Conservation (phyloP, 768 basidiomycete species). For the Kondoa malvinella region DNA sequence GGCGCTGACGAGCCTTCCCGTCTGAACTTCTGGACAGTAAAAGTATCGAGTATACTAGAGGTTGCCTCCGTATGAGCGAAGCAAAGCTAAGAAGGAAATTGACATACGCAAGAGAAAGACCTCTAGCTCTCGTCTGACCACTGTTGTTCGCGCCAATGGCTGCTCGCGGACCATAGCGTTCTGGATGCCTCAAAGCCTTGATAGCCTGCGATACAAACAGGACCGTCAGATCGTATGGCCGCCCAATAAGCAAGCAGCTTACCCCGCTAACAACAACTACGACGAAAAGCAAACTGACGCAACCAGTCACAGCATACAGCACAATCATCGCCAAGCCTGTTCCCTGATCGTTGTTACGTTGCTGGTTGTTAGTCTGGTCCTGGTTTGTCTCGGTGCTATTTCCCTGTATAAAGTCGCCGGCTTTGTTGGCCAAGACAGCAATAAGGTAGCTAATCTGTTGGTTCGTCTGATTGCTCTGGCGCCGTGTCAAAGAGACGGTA, state of each 20-base stretch:
- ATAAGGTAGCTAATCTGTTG: too few relatives aligned
- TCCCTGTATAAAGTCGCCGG: conserved; percentile 42
- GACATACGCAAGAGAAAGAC: conserved; percentile 78
- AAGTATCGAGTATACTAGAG: conserved; percentile 87
- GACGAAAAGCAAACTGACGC: conserved; percentile 68
- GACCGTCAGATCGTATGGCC: conserved; percentile 35
- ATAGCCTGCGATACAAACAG: conserved; percentile 39
- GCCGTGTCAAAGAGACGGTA: too few relatives aligned
- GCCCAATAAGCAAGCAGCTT: not conserved
- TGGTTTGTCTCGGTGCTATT: conserved; percentile 37
- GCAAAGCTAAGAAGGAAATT: too few relatives aligned
- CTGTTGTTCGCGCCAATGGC: conserved; percentile 34
- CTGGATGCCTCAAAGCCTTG: conserved; percentile 68
- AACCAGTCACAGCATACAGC: conserved; percentile 69
- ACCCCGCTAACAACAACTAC: conserved; percentile 63
- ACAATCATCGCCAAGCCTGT: conserved; percentile 57
- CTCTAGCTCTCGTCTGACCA: conserved; percentile 50
- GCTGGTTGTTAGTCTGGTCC: conserved; percentile 26
- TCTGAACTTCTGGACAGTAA: conserved; percentile 80
- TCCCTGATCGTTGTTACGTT: not conserved
- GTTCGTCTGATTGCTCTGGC: too few relatives aligned
- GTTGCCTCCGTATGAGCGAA: too few relatives aligned
- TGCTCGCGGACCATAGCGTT: conserved; percentile 67
- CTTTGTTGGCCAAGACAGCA: conserved; percentile 37
- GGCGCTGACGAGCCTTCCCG: conserved; percentile 18